phyloP scores from a whole-genome alignment of 345 rosid genomes.

The Salix arbutifolia region DNA sequence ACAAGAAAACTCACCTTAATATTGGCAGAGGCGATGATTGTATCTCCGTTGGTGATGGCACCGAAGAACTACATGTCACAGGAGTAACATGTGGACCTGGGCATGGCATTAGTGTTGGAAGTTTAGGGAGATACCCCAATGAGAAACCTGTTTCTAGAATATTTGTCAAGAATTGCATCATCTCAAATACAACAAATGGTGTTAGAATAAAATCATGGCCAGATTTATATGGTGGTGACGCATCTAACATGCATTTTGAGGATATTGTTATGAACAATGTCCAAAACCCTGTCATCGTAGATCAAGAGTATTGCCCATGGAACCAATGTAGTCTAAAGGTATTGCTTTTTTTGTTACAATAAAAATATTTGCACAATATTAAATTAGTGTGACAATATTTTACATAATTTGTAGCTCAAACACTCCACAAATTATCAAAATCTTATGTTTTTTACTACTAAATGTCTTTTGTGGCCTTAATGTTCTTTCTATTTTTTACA shows the following conservation, averaged over 20 bases:
- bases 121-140: background rate
- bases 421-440: no score
- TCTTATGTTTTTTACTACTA: no score
- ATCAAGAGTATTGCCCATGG: background rate
- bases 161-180: background rate
- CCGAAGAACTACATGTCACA: background rate
- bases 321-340: background rate
- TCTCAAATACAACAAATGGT: background rate
- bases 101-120: background rate
- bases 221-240: background rate
- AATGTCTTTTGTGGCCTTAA: background rate
- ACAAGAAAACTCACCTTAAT: no score
- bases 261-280: constrained; percentile 1
- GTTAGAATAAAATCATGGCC: constrained; percentile 4
- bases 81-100: background rate
- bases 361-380: background rate
- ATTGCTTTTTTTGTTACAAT: no score
- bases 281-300: background rate
- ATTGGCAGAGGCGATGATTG: background rate
- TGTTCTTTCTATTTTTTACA: background rate
- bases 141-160: background rate
- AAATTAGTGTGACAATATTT: background rate
- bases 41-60: background rate
- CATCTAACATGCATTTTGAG: background rate
- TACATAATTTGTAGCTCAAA: no score